These are phyloP conservation scores for Pyrenopolyporus hunteri DNA, from an alignment of 495 filamentous ascomycete genomes.

Conservation along the genomic window DNA sequence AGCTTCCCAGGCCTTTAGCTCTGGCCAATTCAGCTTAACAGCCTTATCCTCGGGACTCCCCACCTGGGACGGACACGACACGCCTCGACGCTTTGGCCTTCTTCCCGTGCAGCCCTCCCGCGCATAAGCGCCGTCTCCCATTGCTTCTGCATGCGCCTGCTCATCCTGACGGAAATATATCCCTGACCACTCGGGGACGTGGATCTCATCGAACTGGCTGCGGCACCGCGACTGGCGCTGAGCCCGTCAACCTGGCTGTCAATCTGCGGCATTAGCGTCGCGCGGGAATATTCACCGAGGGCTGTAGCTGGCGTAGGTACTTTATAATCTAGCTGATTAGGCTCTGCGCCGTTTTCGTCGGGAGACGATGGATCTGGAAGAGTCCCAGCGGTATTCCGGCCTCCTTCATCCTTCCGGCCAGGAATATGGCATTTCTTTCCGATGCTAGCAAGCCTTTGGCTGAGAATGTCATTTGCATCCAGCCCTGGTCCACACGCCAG, in stretches of 20 bases:
- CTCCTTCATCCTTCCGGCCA: conserved; percentile 80
- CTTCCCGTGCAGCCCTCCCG: conserved; percentile 17
- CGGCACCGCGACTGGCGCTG: conserved; percentile 17
- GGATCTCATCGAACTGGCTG: conserved; percentile 29
- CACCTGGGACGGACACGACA: conserved; percentile 64
- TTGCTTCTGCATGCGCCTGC: conserved; percentile 10
- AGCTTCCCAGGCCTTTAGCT: conserved; percentile 46
- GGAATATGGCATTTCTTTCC: conserved; percentile 76
- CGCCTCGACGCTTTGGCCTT: conserved; percentile 2
- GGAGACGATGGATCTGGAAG: conserved; percentile 7
- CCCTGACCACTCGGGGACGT: conserved; percentile 41
- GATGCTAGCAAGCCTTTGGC: conserved; percentile 68
- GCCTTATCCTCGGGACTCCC: conserved; percentile 55
- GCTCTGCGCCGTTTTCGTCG: background rate
- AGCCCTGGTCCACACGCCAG: conserved; percentile 91
- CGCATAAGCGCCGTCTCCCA: conserved; percentile 64
- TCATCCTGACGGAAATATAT: conserved; percentile 25
- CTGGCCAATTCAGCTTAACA: conserved; percentile 22
- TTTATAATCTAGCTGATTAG: conserved; percentile 10
- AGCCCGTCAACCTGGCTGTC: conserved; percentile 34
- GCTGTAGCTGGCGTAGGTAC: conserved; percentile 21
- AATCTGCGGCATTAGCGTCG: conserved; percentile 22
- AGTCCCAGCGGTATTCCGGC: conserved; percentile 41
- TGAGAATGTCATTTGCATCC: conserved; percentile 76
- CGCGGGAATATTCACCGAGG: conserved; percentile 40